phyloP scores from a whole-genome alignment of 73 alveolate species.

The Paraurostyla sp. region DNA sequence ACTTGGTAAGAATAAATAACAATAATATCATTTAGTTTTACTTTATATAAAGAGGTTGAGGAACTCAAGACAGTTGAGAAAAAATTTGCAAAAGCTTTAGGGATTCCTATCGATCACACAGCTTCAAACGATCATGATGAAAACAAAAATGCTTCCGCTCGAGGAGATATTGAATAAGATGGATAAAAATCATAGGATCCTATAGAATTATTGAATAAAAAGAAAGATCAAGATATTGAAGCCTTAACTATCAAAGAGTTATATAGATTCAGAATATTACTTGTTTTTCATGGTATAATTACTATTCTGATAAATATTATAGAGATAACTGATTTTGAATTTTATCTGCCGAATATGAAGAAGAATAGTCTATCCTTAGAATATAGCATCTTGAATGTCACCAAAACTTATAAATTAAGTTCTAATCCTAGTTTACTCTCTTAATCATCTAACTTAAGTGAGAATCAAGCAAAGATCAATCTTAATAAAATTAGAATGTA shows the following conservation, averaged over 20 bases:
- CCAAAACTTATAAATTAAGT: slow-evolving; percentile 38
- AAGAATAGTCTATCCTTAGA: slow-evolving; percentile 68
- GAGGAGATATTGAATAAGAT: background rate
- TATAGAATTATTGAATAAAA: slow-evolving; percentile 13
- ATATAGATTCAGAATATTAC: slow-evolving; percentile 47
- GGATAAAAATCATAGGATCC: slow-evolving; percentile 20
- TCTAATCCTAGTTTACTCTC: too few relatives aligned
- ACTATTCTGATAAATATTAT: background rate
- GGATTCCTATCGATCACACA: slow-evolving; percentile 56
- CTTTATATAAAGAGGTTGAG: slow-evolving; percentile 77
- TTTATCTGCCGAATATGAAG: slow-evolving; percentile 21
- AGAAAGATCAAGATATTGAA: slow-evolving; percentile 53
- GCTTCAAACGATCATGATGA: background rate
- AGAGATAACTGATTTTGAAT: slow-evolving; percentile 58
- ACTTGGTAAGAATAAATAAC: slow-evolving; percentile 23
- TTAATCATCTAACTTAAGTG: slow-evolving; percentile 42
- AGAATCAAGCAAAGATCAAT: slow-evolving; percentile 32
- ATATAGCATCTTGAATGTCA: slow-evolving; percentile 70
- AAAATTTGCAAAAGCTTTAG: slow-evolving; percentile 62
- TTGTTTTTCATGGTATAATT: slow-evolving; percentile 64
- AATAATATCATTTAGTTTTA: slow-evolving; percentile 51
- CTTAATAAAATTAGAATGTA: slow-evolving; percentile 80
- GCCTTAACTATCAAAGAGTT: slow-evolving; percentile 34
- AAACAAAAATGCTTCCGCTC: background rate
- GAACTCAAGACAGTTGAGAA: slow-evolving; percentile 68